Evolutionary conservation across 2,329 filamentous ascomycete genomes (phyloP), one percentile per base, ranked within the genome.

Genomic region (Ophiognomonia clavigignenti-juglandacearum): DNA sequence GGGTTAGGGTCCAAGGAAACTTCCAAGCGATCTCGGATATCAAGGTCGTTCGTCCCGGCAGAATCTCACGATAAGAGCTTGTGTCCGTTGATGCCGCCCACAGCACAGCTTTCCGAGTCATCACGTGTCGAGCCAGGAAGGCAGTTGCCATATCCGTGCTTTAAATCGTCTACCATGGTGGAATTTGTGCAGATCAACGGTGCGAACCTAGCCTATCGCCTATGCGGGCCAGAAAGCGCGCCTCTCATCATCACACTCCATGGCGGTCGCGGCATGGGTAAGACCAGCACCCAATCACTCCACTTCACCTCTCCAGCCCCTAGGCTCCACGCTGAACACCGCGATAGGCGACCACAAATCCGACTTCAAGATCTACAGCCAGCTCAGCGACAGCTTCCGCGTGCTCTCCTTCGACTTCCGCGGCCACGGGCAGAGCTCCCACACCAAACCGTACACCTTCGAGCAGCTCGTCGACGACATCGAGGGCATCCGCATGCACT

Each of bases 381-480:
- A 58, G 6, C 51, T 67, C 6, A 47, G 47, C 19, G 54, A 57
- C 39, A 46, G 51, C 9, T 58, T 61, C 27, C 59, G 64, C 2
- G 56, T 68, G 1, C 49, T 68, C 5, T 64, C 64, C 0, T 68
- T 67, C 39, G 64, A 67, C 52, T 66, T 57, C 35, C 58, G 64
- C 2, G 65, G 65, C 19, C 65, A 67, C 41, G 64, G 65, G 1
- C 53, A 59, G 27, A 67, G 63, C 50, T 65, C 62, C 0, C 53
- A 45, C 8, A 65, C 63, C 1, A 58, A 55, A 40, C 64, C 64
- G 8, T 66, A 63, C 51, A 63, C 62, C 0, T 66, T 66, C 41
- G 53, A 56, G 6, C 65, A 68, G 53, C 53, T 69, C 6, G 64
- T 67, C 6, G 65, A 66, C 18, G 63, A 68, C 39, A 59, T 68